Conservation (phyloP, 306 rosid species). For the Acacia crassicarpa region DNA sequence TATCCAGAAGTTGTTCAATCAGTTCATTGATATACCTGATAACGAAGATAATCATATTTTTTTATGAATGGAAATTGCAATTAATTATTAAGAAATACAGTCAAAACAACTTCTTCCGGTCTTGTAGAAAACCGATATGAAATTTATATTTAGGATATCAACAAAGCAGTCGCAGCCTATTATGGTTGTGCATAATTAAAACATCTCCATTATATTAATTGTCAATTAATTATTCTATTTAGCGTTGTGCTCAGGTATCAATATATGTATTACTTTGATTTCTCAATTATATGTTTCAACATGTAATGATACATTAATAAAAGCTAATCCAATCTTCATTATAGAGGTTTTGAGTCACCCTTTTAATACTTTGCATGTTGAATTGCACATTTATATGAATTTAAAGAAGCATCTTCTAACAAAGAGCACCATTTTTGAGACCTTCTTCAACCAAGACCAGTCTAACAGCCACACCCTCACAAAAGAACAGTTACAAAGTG, state of each 20-base stretch:
- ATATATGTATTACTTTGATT: neutral
- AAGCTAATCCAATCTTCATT: neutral
- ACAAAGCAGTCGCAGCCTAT: conserved; percentile 8
- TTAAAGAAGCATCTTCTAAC: neutral
- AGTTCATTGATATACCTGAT: conserved; percentile 87
- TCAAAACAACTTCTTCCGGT: neutral
- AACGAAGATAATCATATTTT: conserved; percentile 30
- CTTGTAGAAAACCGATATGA: neutral
- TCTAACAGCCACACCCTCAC: neutral
- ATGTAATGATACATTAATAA: neutral
- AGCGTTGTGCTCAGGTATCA: neutral
- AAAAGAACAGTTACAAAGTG: neutral
- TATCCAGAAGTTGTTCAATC: conserved; percentile 68
- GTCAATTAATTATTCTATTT: neutral
- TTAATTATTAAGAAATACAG: conserved; percentile 1
- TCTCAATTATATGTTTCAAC: neutral
- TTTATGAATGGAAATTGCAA: conserved; percentile 26
- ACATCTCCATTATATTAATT: neutral
- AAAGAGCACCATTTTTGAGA: neutral
- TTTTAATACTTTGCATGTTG: neutral
- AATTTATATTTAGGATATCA: neutral
- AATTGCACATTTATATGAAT: neutral
- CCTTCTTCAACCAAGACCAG: neutral
- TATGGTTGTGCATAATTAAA: neutral
- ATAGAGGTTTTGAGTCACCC: neutral